Percentiles rank a stretch among this genome's conserved stretches.
These are phyloP conservation scores for Solanum lycopersicoides DNA, from an alignment of 257 asterid genomes.

Conservation along the genomic window DNA sequence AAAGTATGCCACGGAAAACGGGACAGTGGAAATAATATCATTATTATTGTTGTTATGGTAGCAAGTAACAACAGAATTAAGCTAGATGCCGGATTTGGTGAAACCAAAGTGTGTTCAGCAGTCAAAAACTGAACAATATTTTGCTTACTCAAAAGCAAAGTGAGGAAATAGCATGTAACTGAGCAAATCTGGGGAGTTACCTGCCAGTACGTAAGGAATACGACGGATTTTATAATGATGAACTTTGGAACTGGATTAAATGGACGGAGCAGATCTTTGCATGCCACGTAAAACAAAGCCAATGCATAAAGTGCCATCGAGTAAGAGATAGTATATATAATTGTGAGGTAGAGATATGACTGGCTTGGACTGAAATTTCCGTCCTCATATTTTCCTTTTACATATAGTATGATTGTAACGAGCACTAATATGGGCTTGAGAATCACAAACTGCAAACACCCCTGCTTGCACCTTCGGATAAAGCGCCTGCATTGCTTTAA, in stretches of 20 bases:
- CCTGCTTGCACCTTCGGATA: slow-evolving; percentile 96
- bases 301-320: slow-evolving; percentile 90
- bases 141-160: background rate
- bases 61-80: background rate
- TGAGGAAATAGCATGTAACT: background rate
- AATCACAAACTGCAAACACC: slow-evolving; percentile 96
- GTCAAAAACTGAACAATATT: background rate
- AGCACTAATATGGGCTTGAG: slow-evolving; percentile 84
- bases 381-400: slow-evolving; percentile 85
- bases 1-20: background rate
- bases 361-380: slow-evolving; percentile 86
- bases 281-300: slow-evolving; percentile 90
- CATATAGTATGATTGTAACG: slow-evolving; percentile 70
- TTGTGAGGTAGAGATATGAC: slow-evolving; percentile 92
- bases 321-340: slow-evolving; percentile 87
- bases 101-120: background rate
- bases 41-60: too few relatives aligned
- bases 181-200: slow-evolving; percentile 17
- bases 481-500: slow-evolving; percentile 69
- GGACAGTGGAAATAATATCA: background rate
- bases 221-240: slow-evolving; percentile 87
- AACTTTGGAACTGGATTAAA: slow-evolving; percentile 98
- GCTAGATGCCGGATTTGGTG: background rate
- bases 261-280: slow-evolving; percentile 95
- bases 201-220: slow-evolving; percentile 99